Evolutionary conservation across 495 filamentous ascomycete genomes (phyloP).

Genomic region (Neurospora sp.): DNA sequence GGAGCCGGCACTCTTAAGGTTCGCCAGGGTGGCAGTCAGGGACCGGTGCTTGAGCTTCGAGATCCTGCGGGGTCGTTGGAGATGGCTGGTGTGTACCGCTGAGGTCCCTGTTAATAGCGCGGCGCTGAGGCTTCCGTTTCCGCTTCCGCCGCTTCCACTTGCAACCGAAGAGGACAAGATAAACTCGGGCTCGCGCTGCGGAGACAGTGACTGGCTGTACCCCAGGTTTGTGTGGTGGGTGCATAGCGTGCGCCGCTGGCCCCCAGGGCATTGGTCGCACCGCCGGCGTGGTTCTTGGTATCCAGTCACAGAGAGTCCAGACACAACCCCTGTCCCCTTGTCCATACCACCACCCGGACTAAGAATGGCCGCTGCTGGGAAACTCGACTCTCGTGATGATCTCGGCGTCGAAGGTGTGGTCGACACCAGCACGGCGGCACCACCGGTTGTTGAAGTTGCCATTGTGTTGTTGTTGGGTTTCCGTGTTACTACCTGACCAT

Average conservation of each 20-base stretch:
- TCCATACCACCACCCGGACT: slow-evolving; percentile 7
- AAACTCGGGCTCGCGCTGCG: slow-evolving; percentile 1
- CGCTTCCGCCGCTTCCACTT: slow-evolving; percentile 9
- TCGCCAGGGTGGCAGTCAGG: slow-evolving; percentile 13
- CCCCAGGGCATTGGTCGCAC: slow-evolving; percentile 21
- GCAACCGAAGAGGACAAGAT: slow-evolving; percentile 1
- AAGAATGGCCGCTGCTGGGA: background rate
- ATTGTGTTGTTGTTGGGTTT: slow-evolving; percentile 4
- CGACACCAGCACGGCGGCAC: slow-evolving; percentile 15
- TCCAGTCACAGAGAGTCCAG: background rate
- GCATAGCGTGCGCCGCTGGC: slow-evolving; percentile 20
- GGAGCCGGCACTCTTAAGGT: slow-evolving; percentile 8
- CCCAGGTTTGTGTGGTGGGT: slow-evolving; percentile 6
- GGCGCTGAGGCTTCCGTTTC: slow-evolving; percentile 22
- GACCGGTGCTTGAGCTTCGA: slow-evolving; percentile 27
- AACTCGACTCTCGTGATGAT: slow-evolving; percentile 1
- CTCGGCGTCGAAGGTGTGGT: slow-evolving; percentile 10
- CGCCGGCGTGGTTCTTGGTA: slow-evolving; percentile 12
- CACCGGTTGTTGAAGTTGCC: slow-evolving; percentile 16
- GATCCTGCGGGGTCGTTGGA: slow-evolving; percentile 25
- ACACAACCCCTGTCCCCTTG: slow-evolving; percentile 9
- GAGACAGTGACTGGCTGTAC: slow-evolving; percentile 1
- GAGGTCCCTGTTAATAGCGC: slow-evolving; percentile 1
- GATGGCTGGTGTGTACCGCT: background rate
- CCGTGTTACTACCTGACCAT: slow-evolving; percentile 13